phyloP scores from a whole-genome alignment of 2,329 filamentous ascomycete genomes.

The Penicillium oxalicum region DNA sequence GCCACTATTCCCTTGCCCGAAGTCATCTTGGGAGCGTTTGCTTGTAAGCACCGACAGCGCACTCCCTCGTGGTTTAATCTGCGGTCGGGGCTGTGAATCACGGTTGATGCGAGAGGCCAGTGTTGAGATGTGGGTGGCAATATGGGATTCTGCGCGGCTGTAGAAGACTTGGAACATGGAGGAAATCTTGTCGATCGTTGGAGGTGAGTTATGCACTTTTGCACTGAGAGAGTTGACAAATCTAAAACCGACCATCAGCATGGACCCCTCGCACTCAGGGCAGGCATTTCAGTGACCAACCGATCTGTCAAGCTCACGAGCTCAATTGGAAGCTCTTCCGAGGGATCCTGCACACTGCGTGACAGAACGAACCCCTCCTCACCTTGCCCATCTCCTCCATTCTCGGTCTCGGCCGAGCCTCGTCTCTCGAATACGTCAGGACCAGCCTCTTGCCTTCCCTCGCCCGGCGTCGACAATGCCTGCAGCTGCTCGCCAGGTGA shows the following conservation, averaged over 20 bases:
- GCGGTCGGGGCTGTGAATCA: conserved; percentile 55
- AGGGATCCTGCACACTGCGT: conserved; percentile 53
- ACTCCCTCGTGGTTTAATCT: conserved; percentile 50
- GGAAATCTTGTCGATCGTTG: conserved; percentile 74
- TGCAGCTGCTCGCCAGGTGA: conserved; percentile 22
- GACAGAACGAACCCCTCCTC: conserved; percentile 32
- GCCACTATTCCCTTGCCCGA: conserved; percentile 40
- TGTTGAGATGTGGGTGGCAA: conserved; percentile 78
- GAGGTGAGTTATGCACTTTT: conserved; percentile 77
- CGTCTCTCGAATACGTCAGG: conserved; percentile 44
- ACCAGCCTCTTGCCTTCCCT: conserved; percentile 21
- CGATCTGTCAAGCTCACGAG: conserved; percentile 83
- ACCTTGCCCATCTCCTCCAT: conserved; percentile 26
- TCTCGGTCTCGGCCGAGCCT: conserved; percentile 28
- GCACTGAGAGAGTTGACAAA: conserved; percentile 87
- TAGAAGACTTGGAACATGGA: conserved; percentile 96
- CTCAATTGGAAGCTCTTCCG: conserved; percentile 90
- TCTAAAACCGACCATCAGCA: conserved; percentile 41
- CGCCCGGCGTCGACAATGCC: conserved; percentile 14
- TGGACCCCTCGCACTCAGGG: neutral
- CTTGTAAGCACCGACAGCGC: conserved; percentile 49
- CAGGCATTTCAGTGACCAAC: conserved; percentile 41
- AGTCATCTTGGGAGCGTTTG: conserved; percentile 36
- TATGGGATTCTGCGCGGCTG: conserved; percentile 68
- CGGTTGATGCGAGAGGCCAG: conserved; percentile 70